A percentile compares a stretch with the other conserved stretches of the same genome.
These are phyloP conservation scores for Pseudoscleropodium purum DNA, from an alignment of 225 moss, liverwort and hornwort species.

Conservation along the genomic window DNA sequence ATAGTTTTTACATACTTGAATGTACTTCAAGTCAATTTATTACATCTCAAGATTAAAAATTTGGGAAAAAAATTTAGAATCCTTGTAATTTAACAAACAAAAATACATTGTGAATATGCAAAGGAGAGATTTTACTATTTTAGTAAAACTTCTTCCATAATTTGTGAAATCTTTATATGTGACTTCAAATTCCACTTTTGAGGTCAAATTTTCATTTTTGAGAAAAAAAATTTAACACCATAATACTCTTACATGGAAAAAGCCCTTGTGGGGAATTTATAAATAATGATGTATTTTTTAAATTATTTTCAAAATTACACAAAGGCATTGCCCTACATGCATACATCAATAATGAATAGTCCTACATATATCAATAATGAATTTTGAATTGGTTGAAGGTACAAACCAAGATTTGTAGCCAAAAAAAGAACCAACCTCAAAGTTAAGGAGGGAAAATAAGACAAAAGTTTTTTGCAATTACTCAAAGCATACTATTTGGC, in stretches of 20 bases:
- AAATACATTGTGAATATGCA: not conserved
- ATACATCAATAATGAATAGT: too few species aligned
- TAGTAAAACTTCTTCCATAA: not conserved
- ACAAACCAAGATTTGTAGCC: not conserved
- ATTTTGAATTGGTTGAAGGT: not conserved
- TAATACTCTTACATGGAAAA: fast-evolving
- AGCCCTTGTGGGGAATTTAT: fast-evolving
- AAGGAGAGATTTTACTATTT: not conserved
- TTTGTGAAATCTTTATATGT: not conserved
- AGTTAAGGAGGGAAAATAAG: not conserved
- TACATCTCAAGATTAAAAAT: not conserved
- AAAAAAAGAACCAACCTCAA: fast-evolving
- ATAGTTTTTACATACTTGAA: not conserved
- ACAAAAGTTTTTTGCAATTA: not conserved
- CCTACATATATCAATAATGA: too few species aligned
- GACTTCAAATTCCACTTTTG: not conserved
- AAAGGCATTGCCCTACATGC: too few species aligned
- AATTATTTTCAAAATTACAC: not conserved
- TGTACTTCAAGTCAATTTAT: not conserved
- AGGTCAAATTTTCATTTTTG: not conserved
- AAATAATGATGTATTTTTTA: not conserved
- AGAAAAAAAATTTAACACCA: not conserved
- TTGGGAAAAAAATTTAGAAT: not conserved
- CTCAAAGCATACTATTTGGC: not conserved
- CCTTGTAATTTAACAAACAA: not conserved